A percentile compares a stretch with the other conserved stretches of the same genome.
These are phyloP conservation scores for Ceratocystis diversiconidia DNA, from an alignment of 2,329 filamentous ascomycete genomes.

Conservation along the genomic window DNA sequence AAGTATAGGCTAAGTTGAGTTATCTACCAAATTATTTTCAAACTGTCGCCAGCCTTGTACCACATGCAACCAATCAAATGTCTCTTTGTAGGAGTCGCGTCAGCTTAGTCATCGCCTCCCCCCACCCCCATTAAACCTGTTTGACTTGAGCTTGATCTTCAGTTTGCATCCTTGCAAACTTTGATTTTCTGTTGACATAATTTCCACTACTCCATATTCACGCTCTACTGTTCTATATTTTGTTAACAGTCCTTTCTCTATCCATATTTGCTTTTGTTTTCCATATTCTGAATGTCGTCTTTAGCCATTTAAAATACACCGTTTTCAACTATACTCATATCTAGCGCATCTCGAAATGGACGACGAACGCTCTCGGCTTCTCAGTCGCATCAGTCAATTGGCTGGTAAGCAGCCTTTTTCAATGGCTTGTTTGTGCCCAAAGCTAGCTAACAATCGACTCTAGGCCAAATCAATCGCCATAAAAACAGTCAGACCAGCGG, in stretches of 20 bases:
- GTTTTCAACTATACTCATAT: background rate
- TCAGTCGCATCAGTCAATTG: slow-evolving; percentile 39
- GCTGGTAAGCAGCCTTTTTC: slow-evolving; percentile 28
- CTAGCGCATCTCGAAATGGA: slow-evolving; percentile 27
- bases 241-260: background rate
- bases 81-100: background rate
- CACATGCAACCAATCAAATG: background rate
- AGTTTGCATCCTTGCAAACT: background rate
- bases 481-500: slow-evolving; percentile 46
- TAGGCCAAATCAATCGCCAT: slow-evolving; percentile 68
- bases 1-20: background rate
- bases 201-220: background rate
- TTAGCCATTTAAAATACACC: background rate
- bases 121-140: background rate
- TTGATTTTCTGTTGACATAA: slow-evolving; percentile 1
- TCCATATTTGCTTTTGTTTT: background rate
- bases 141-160: background rate
- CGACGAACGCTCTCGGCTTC: slow-evolving; percentile 36
- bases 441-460: slow-evolving; percentile 21
- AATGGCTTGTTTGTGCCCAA: slow-evolving; percentile 11
- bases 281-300: background rate
- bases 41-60: background rate
- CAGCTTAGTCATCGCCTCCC: background rate
- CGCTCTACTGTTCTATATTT: background rate
- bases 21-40: background rate